Base-by-base conservation (phyloP, 805 yeast species). In the Wickerhamiella alocasiicola region DNA sequence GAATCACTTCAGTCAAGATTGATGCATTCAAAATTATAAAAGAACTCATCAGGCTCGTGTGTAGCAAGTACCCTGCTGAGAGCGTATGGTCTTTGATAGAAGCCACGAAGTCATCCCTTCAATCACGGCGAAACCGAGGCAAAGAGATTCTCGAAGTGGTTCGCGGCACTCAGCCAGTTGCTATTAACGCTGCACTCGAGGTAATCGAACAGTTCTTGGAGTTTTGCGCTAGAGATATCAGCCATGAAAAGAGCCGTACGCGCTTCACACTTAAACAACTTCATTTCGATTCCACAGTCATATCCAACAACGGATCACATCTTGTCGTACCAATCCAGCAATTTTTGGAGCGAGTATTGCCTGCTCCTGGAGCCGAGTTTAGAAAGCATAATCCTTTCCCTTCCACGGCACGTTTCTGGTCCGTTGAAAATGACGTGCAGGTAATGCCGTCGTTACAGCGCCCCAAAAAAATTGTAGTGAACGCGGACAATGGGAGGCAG, bases 11-110 rank as follows among this genome's bases (percentile, higher is more conserved):
- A 51, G 62, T 69, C 1, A 76, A 79, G 47, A 58, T 60, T 2
- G 63, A 65, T 0, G 75, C 91, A 0, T 70, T 68, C 21, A 67
- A 66, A 1, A 59, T 76, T 16, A 65, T 91, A 12, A 58, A 70
- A 39, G 59, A 63, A n/a, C 71, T 88, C 17, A 62, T 87, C 9
- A 61, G 70, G 11, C 60, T 65, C 11, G 67, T 88, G 9, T 66
- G 79, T 0, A 60, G 62, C 23, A 65, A 71, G 18, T 91, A 84
- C 55, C 95, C 96, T 0, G 70, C 73, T 13, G 88, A 83, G 46
- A 74, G 87, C 16, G 62, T 91, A n/a, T 91, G 96, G 93, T 74
- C 79, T 9, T 74, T 82, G 1, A 63, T 81, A 29, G 78, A 88
- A 0, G 78, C 82, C 47, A 62, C 68, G 3, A 75, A 77, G 41